Evolutionary conservation across 257 asterid species (phyloP).

Genomic region (Knoxia roxburghii): DNA sequence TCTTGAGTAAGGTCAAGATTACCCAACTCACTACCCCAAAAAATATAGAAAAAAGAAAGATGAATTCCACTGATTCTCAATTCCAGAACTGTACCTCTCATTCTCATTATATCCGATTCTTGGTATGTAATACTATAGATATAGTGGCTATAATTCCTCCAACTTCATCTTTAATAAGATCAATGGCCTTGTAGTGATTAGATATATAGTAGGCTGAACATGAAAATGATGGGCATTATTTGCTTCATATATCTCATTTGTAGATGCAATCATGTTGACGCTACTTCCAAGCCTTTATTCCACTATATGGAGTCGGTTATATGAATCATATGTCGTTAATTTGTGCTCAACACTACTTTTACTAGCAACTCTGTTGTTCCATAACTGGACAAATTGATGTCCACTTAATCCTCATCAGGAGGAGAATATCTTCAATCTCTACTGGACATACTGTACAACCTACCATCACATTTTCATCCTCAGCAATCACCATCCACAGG

Average conservation of each 20-base stretch:
- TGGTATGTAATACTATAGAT: too few species aligned
- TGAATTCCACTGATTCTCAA: constrained; percentile 14
- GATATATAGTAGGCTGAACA: not conserved
- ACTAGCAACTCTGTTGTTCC: not conserved
- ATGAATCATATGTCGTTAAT: not conserved
- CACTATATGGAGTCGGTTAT: too few species aligned
- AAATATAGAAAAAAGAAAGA: not conserved
- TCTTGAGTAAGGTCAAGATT: too few species aligned
- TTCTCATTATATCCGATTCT: too few species aligned
- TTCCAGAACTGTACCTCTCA: not conserved
- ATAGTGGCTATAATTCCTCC: too few species aligned
- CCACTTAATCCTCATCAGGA: constrained; percentile 4
- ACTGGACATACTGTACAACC: not conserved
- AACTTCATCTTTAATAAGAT: not conserved
- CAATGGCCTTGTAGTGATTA: too few species aligned
- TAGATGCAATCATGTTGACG: not conserved
- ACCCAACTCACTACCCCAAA: constrained; percentile 48
- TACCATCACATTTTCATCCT: not conserved
- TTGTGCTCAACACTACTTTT: not conserved
- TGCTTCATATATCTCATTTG: constrained; percentile 6
- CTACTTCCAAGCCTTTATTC: too few species aligned
- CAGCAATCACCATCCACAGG: too few species aligned
- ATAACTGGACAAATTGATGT: not conserved
- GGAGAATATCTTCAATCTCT: not conserved
- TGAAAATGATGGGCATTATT: constrained; percentile 1